Evolutionary conservation across 202 grass and related monocot genomes (phyloP), one percentile per base, ranked within the genome.

Genomic region (Brachypodium distachyon): DNA sequence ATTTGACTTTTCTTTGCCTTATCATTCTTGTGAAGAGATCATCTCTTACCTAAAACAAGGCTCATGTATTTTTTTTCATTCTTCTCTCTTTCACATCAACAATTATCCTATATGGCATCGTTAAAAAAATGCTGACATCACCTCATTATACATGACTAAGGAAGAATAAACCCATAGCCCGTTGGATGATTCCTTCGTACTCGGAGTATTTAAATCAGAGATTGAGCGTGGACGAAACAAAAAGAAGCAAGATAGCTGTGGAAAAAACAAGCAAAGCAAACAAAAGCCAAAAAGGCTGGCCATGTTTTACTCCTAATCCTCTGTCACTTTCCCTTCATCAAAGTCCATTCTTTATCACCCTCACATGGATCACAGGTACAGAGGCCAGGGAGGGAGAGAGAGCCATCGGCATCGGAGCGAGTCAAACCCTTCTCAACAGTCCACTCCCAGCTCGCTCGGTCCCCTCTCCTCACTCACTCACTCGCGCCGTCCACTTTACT

Each of bases 381-480:
- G 49, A n/a, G 40, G 17, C 38, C 9, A 29, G 2, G 17, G 29
- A 40, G 4, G 8, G 56, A 46, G 28, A 32, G 72, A 7, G 54
- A 54, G 66, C 37, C 49, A 66, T 55, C 71, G 21, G 81, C 72
- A 31, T 55, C 44, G 32, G 61, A 67, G 77, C 22, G 70, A 74
- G 52, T 79, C 85, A 87, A 87, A 83, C 51, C 79, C 67, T 66
- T 68, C 80, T 38, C 48, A 73, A 52, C 47, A 56, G 39, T 31
- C 62, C 72, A 71, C 41, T 21, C 60, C 49, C 76, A 74, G 34
- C 70, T 39, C 29, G 26, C 71, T 57, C 73, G 77, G 62, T 70
- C 85, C 84, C 84, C 76, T 5, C 49, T 31, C 21, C 9, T 37
- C 9, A 39, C 75, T 42, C 41, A 31, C 81, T 61, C 81, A 62